These are phyloP conservation scores for Setaria viridis DNA, from an alignment of 202 grass and related monocot species.

Conservation along the genomic window DNA sequence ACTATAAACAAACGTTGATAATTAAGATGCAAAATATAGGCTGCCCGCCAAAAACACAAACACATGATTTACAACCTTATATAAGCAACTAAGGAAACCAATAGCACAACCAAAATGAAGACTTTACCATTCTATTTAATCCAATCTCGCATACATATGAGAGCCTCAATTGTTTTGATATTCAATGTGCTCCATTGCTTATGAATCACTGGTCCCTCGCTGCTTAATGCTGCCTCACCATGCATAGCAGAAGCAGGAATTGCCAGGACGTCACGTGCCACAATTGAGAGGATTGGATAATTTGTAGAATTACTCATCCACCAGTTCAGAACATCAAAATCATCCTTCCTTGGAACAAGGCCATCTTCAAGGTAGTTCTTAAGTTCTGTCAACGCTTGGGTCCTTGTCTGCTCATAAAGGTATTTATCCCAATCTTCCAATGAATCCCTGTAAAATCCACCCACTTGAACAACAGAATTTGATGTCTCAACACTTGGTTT, in stretches of 20 bases:
- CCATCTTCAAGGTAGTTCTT: conserved; percentile 54
- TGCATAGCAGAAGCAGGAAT: conserved; percentile 54
- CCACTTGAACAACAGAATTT: conserved; percentile 26
- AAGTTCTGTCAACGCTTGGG: conserved; percentile 46
- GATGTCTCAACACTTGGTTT: background rate
- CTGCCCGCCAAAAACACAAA: background rate
- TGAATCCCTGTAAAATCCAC: conserved; percentile 44
- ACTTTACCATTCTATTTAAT: conserved; percentile 41
- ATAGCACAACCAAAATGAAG: background rate
- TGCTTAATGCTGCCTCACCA: conserved; percentile 45
- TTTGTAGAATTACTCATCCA: conserved; percentile 55
- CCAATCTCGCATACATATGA: conserved; percentile 57
- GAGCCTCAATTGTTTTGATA: conserved; percentile 57
- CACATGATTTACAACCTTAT: background rate
- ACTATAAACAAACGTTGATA: too few relatives aligned
- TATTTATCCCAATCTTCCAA: conserved; percentile 55
- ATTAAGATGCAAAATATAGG: conserved; percentile 1
- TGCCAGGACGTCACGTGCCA: conserved; percentile 52
- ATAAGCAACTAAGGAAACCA: background rate
- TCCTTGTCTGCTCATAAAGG: conserved; percentile 45
- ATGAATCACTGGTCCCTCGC: conserved; percentile 12
- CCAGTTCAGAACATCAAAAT: conserved; percentile 56
- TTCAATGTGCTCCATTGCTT: conserved; percentile 52
- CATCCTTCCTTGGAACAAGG: conserved; percentile 54
- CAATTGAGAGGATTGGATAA: conserved; percentile 52